Conservation (phyloP, 768 basidiomycete species). For the Symmetrospora coprosmae region DNA sequence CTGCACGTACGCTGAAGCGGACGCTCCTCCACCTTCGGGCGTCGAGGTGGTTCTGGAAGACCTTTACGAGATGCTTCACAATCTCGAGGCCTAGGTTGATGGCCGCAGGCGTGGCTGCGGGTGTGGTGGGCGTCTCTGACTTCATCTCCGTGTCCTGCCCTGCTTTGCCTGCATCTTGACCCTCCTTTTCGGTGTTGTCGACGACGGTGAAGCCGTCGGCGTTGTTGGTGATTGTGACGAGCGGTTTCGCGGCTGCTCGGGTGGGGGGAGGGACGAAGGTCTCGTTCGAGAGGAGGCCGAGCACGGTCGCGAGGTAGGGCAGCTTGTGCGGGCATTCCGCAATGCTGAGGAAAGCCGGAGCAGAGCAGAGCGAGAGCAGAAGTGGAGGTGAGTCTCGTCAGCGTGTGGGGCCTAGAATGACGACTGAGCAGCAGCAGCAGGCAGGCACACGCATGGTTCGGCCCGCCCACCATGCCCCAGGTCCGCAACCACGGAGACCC, state of each 20-base stretch:
- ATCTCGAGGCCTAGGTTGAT: constrained; percentile 51
- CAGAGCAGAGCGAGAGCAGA: too few species aligned
- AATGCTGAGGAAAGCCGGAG: neutral
- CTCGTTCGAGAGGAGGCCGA: constrained; percentile 46
- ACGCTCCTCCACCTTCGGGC: constrained; percentile 81
- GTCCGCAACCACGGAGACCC: too few species aligned
- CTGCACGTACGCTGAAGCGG: constrained; percentile 58
- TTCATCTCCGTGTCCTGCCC: constrained; percentile 35
- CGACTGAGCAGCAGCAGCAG: too few species aligned
- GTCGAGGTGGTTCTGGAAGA: constrained; percentile 76
- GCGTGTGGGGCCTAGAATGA: too few species aligned
- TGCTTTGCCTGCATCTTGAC: constrained; percentile 39
- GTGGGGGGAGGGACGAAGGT: neutral
- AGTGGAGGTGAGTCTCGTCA: too few species aligned
- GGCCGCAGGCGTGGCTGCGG: neutral
- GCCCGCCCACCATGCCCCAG: too few species aligned
- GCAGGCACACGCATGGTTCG: too few species aligned
- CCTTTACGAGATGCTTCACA: constrained; percentile 78
- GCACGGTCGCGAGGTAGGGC: constrained; percentile 68
- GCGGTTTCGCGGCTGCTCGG: neutral
- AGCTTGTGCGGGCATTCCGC: constrained; percentile 91
- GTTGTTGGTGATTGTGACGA: constrained; percentile 1
- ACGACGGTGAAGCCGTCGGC: too few species aligned
- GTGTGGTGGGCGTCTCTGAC: neutral
- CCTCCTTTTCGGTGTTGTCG: too few species aligned